These are phyloP conservation scores for Lactarius quietus DNA, from an alignment of 768 basidiomycete genomes.

Conservation along the genomic window DNA sequence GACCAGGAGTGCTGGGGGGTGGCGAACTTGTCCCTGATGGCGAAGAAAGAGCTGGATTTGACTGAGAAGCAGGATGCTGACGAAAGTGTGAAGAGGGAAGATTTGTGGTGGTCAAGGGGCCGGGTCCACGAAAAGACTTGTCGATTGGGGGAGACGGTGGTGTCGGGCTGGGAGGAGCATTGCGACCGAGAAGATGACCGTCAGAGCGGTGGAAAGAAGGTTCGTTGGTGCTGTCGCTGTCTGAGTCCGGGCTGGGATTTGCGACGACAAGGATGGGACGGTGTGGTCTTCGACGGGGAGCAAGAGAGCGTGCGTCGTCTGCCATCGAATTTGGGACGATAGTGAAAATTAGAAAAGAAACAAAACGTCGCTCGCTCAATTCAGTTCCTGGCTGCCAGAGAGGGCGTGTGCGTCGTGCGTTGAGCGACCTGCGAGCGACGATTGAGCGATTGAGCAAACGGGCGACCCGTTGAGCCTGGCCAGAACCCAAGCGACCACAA, in stretches of 20 bases:
- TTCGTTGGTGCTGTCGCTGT: conserved; percentile 39
- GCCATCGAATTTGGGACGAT: conserved; percentile 42
- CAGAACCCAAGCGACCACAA: not conserved
- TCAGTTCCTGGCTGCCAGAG: not conserved
- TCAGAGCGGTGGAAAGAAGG: conserved; percentile 13
- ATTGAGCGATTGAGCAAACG: not conserved
- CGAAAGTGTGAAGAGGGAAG: conserved; percentile 29
- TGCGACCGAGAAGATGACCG: conserved; percentile 28
- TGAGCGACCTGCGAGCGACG: not conserved
- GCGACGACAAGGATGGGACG: conserved; percentile 51
- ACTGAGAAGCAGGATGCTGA: conserved; percentile 35
- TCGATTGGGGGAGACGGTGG: conserved; percentile 32
- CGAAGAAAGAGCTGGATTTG: conserved; percentile 61
- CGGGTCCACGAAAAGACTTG: conserved; percentile 28
- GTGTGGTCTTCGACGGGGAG: conserved; percentile 30
- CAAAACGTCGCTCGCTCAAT: not conserved
- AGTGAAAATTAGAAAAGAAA: not conserved
- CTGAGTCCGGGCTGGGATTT: conserved; percentile 55
- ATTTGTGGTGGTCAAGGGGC: conserved; percentile 39
- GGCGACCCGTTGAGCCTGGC: not conserved
- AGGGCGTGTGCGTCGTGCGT: not conserved
- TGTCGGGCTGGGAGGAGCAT: conserved; percentile 32
- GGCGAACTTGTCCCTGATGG: conserved; percentile 69
- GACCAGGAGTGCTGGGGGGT: conserved; percentile 62
- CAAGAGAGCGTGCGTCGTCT: conserved; percentile 50